Conservation (phyloP, 306 rosid genomes). For the Betula pendula region DNA sequence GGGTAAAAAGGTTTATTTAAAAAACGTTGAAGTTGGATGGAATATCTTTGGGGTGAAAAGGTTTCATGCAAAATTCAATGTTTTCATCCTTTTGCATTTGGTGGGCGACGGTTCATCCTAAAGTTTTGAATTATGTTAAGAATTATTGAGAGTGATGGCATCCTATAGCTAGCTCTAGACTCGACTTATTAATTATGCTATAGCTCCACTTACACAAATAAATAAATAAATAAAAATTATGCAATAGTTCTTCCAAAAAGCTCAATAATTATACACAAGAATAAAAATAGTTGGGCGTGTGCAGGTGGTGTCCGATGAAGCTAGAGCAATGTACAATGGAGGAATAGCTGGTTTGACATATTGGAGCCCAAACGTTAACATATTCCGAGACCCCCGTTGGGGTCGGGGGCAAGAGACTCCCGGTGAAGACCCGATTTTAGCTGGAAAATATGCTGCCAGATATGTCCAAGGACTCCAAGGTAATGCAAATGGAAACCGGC, state of each 20-base stretch:
- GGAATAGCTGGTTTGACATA: constrained; percentile 79
- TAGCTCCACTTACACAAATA: too few relatives aligned
- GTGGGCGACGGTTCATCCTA: background rate
- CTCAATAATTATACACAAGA: too few relatives aligned
- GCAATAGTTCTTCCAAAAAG: too few relatives aligned
- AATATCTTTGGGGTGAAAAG: background rate
- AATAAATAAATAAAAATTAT: too few relatives aligned
- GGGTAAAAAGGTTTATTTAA: too few relatives aligned
- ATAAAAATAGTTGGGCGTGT: background rate
- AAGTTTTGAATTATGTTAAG: background rate
- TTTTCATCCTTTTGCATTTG: background rate
- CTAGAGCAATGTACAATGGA: constrained; percentile 94
- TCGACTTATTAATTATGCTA: too few relatives aligned
- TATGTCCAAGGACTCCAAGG: constrained; percentile 88
- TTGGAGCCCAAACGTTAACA: constrained; percentile 96
- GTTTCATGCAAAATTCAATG: background rate
- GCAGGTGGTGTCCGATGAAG: constrained; percentile 92
- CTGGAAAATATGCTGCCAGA: constrained; percentile 68
- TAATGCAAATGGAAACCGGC: constrained; percentile 50
- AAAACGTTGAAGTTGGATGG: background rate
- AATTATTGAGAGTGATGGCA: background rate
- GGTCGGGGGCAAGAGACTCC: constrained; percentile 97
- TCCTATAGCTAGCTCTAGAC: background rate
- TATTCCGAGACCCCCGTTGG: constrained; percentile 93
- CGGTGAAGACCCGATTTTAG: constrained; percentile 74